Evolutionary conservation across 2,329 filamentous ascomycete genomes (phyloP).

Genomic region (Lasiodiplodia theobromae): DNA sequence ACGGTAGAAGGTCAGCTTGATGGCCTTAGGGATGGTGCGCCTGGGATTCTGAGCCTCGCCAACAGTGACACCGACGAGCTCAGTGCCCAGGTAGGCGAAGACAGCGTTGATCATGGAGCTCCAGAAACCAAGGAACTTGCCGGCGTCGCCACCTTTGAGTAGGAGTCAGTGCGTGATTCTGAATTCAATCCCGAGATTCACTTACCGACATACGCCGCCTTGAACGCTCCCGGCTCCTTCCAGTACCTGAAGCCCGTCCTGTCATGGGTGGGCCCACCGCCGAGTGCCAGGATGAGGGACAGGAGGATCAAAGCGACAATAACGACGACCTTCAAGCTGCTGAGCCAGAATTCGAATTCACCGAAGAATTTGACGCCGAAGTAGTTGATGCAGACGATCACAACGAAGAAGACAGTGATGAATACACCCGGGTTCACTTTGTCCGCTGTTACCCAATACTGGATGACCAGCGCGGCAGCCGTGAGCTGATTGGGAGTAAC

Average conservation of each 20-base stretch:
- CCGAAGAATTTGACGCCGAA: conserved; percentile 65
- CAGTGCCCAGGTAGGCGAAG: conserved; percentile 78
- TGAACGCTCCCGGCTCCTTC: conserved; percentile 54
- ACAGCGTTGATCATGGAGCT: conserved; percentile 76
- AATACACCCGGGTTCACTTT: conserved; percentile 79
- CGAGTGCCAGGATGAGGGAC: conserved; percentile 52
- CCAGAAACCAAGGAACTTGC: conserved; percentile 63
- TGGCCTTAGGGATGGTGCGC: conserved; percentile 76
- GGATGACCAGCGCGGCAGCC: conserved; percentile 78
- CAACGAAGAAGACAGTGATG: conserved; percentile 66
- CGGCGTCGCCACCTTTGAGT: conserved; percentile 37
- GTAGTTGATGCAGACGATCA: conserved; percentile 55
- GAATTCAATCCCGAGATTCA: not conserved
- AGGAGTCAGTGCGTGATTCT: conserved; percentile 5
- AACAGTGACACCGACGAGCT: conserved; percentile 79
- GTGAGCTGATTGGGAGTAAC: conserved; percentile 85
- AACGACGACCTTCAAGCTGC: conserved; percentile 54
- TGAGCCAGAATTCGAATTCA: conserved; percentile 59
- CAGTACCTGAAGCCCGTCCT: conserved; percentile 56
- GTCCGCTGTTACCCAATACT: conserved; percentile 74
- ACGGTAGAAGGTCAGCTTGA: conserved; percentile 81
- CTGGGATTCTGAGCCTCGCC: conserved; percentile 82
- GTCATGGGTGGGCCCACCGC: conserved; percentile 49
- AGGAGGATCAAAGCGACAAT: conserved; percentile 56
- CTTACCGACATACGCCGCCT: conserved; percentile 44